Conservation (phyloP, 768 basidiomycete genomes). For the Podaxis sp. region DNA sequence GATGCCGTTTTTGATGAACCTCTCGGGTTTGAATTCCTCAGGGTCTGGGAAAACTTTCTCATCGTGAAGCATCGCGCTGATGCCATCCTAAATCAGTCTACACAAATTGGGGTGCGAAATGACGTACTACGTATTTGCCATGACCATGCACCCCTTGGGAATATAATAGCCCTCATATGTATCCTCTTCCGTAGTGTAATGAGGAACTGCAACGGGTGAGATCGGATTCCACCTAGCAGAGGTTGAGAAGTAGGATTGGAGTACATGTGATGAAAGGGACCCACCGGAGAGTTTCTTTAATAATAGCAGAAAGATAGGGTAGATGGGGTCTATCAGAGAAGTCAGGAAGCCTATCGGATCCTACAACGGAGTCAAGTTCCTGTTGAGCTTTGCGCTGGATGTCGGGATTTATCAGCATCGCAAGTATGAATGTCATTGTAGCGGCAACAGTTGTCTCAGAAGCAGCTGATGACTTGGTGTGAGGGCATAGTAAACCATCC, state of each 20-base stretch:
- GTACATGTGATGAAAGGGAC: neutral
- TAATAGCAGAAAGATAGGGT: slow-evolving; percentile 21
- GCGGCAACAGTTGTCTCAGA: neutral
- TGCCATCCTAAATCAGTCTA: neutral
- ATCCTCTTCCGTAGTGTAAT: neutral
- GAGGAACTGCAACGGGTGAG: neutral
- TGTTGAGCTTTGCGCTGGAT: slow-evolving; percentile 20
- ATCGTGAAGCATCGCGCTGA: slow-evolving; percentile 24
- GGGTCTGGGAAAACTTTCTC: slow-evolving; percentile 22
- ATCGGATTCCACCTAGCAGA: neutral
- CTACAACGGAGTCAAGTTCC: slow-evolving; percentile 25
- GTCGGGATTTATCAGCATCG: slow-evolving; percentile 15
- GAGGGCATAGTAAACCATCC: neutral
- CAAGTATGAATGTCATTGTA: slow-evolving; percentile 1
- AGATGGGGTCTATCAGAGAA: slow-evolving; percentile 20
- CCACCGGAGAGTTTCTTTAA: slow-evolving; percentile 22
- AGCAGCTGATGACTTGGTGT: neutral
- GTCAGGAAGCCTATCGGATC: slow-evolving; percentile 19
- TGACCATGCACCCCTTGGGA: neutral
- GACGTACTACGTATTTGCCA: neutral
- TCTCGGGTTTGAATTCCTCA: slow-evolving; percentile 21
- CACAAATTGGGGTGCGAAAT: neutral
- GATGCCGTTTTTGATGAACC: slow-evolving; percentile 21
- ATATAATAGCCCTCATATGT: neutral
- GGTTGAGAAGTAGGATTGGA: neutral